Evolutionary conservation across 306 rosid genomes (phyloP), one percentile per base, ranked within the genome.

Genomic region (Castanea crenata): DNA sequence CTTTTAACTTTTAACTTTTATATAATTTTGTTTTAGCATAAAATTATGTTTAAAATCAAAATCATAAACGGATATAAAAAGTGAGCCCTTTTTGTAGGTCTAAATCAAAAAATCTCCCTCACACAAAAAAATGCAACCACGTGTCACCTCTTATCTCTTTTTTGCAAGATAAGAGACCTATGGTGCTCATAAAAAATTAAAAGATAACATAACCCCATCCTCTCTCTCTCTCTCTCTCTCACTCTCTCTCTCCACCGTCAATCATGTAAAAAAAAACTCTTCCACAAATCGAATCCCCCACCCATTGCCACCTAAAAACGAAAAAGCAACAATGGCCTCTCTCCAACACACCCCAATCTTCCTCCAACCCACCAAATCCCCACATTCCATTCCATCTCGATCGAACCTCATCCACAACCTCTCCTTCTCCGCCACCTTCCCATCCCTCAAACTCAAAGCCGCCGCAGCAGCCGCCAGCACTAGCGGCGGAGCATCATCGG

Each of bases 331-430:
- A 79, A 95, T 95, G 99, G 97, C 97, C 57, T 71, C 94, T 11
- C 85, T 92, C 55, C 98, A 90, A 27, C 91, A 88, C 69, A 79
- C 85, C 78, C 77, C 87, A 74, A 82, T 91, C 73, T 84, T 91
- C 32, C 86, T 95, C 58, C 96, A 86, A 75, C 81, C 96, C 81
- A 84, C 96, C 79, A 86, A 90, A 55, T 86, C 79, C 82, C 76
- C 77, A 8, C 80, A 46, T 44, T 49, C 81, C 25, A 75, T 78
- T 77, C 84, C 90, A 6, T 68, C 80, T 38, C 78, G 57, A 71
- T 62, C 41, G 38, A 16, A 82, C 76, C 87, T 88, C 41, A 52
- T 82, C 80, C 84, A 77, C 80, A 85, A 73, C 83, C 80, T 90
- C 84, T 86, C 93, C 73, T 54, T 91, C 69, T 67, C 91, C 69